Evolutionary conservation across 495 filamentous ascomycete species (phyloP).

Genomic region (Aspergillus steynii): DNA sequence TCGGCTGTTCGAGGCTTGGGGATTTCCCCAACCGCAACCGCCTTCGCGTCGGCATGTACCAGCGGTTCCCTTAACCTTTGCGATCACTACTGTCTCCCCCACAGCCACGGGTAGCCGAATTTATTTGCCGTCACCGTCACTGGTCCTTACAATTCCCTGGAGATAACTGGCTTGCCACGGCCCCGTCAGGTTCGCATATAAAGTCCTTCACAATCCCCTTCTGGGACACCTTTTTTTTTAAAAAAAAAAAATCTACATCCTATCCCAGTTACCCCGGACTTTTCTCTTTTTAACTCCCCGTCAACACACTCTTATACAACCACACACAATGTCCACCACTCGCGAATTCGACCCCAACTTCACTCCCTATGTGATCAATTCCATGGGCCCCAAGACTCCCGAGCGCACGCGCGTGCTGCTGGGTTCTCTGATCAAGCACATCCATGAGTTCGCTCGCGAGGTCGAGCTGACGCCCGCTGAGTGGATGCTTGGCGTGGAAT

Average conservation of each 20-base stretch:
- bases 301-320: background rate
- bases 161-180: slow-evolving; percentile 11
- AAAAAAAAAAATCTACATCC: background rate
- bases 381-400: slow-evolving; percentile 72
- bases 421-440: slow-evolving; percentile 65
- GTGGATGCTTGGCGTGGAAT: slow-evolving; percentile 76
- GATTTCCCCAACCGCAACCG: background rate
- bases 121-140: slow-evolving; percentile 27
- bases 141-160: background rate
- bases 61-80: background rate
- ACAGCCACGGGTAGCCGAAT: slow-evolving; percentile 24
- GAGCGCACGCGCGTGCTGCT: slow-evolving; percentile 67
- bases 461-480: slow-evolving; percentile 77
- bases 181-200: slow-evolving; percentile 17
- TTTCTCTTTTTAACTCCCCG: slow-evolving; percentile 1
- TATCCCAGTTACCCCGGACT: slow-evolving; percentile 3
- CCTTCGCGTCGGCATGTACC: slow-evolving; percentile 21
- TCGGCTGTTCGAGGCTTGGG: background rate
- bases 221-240: background rate
- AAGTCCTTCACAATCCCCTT: slow-evolving; percentile 16
- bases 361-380: slow-evolving; percentile 70
- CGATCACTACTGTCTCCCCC: slow-evolving; percentile 18
- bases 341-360: slow-evolving; percentile 70
- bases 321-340: slow-evolving; percentile 34
- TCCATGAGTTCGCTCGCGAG: slow-evolving; percentile 84